Evolutionary conservation across 176 grass and related monocot genomes (phyloP).

Genomic region (Areca catechu): DNA sequence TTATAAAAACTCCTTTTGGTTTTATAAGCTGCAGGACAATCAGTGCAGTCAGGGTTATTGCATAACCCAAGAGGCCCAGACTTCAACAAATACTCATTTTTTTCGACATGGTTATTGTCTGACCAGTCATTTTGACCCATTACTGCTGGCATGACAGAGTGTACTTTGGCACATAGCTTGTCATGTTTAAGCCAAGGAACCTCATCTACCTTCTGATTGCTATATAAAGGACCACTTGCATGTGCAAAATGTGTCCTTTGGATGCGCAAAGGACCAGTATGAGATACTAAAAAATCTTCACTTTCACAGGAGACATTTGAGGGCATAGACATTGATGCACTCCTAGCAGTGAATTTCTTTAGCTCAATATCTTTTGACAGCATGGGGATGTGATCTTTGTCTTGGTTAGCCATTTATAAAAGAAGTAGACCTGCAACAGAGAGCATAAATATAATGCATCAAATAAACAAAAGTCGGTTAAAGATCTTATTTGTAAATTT

Average conservation of each 20-base stretch:
- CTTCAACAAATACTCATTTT: constrained; percentile 77
- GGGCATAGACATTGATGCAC: constrained; percentile 81
- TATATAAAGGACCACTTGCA: constrained; percentile 22
- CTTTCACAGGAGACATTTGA: constrained; percentile 38
- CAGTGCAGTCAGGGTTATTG: constrained; percentile 75
- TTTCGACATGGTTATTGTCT: constrained; percentile 25
- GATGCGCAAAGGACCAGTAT: constrained; percentile 54
- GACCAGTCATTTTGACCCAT: constrained; percentile 33
- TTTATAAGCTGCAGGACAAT: constrained; percentile 81
- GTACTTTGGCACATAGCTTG: constrained; percentile 36
- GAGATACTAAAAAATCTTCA: constrained; percentile 43
- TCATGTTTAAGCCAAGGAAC: constrained; percentile 19
- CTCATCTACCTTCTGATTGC: constrained; percentile 39
- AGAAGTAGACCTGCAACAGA: constrained; percentile 18
- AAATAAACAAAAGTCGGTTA: too few species aligned
- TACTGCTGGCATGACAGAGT: constrained; percentile 49
- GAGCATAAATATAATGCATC: too few species aligned
- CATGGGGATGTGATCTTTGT: constrained; percentile 69
- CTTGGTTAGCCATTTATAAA: constrained; percentile 52
- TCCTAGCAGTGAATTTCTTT: constrained; percentile 52
- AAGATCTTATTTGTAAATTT: too few species aligned
- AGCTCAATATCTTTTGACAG: constrained; percentile 51
- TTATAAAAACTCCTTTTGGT: constrained; percentile 44
- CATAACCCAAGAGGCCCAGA: constrained; percentile 87
- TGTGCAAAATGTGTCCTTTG: constrained; percentile 32